Percentiles rank a stretch among this genome's conserved stretches.
Conservation (phyloP, 257 asterid species). For the Penstemon newberryi region DNA sequence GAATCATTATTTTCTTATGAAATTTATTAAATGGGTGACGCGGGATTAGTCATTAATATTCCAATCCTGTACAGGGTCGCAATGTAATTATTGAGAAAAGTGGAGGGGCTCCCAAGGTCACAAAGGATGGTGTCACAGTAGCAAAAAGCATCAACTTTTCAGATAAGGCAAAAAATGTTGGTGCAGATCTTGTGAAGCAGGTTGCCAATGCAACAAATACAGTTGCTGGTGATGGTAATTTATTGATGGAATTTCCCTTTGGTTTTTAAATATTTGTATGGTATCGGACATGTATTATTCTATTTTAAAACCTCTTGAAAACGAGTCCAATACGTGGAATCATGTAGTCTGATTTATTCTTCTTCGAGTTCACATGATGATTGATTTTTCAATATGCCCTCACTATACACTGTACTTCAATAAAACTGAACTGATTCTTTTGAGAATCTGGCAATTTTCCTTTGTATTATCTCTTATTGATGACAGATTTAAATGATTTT, state of each 20-base stretch:
- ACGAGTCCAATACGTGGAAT: neutral
- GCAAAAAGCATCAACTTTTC: slow-evolving; percentile 78
- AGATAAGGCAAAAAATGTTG: slow-evolving; percentile 71
- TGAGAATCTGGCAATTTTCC: neutral
- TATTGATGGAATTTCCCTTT: slow-evolving; percentile 17
- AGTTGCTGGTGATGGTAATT: slow-evolving; percentile 91
- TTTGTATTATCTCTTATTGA: neutral
- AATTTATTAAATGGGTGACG: slow-evolving; percentile 5
- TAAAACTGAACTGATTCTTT: neutral
- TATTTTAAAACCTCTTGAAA: slow-evolving; percentile 4
- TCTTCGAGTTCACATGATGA: slow-evolving; percentile 16
- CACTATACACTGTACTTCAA: neutral
- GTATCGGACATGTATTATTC: neutral
- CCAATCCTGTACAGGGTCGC: slow-evolving; percentile 63
- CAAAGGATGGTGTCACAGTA: slow-evolving; percentile 92
- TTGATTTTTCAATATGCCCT: slow-evolving; percentile 1
- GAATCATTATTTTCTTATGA: slow-evolving; percentile 3
- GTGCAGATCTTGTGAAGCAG: slow-evolving; percentile 91
- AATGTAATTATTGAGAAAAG: slow-evolving; percentile 67
- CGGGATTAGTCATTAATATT: slow-evolving; percentile 17
- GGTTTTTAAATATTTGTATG: neutral
- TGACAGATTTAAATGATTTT: slow-evolving; percentile 3
- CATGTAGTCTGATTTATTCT: neutral
- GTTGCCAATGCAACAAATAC: slow-evolving; percentile 86
- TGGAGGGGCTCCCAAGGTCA: slow-evolving; percentile 63